A percentile compares a stretch with the other conserved stretches of the same genome.
phyloP scores from a whole-genome alignment of 2,329 filamentous ascomycete genomes.

The Aspergillus sp. region DNA sequence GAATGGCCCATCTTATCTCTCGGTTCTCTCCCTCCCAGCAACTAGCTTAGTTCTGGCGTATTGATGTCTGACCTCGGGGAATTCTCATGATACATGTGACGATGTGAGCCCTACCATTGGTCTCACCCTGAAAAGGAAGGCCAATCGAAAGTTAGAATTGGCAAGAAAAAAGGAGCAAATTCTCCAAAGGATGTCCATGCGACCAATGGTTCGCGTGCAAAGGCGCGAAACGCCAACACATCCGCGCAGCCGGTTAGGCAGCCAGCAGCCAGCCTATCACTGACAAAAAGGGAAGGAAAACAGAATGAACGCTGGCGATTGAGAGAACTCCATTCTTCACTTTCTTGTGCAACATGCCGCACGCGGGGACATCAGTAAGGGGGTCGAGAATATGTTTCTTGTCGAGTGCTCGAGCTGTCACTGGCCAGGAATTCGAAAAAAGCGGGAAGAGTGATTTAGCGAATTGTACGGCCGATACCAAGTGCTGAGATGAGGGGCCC shows the following conservation, averaged over 20 bases:
- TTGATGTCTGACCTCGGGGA: slow-evolving; percentile 10
- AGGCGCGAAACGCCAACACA: neutral
- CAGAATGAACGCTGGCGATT: neutral
- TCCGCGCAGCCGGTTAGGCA: neutral
- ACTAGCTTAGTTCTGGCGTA: neutral
- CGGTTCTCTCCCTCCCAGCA: neutral
- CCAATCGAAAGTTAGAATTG: slow-evolving; percentile 2
- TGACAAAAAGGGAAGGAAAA: neutral
- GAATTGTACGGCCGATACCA: neutral
- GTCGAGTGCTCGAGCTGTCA: neutral
- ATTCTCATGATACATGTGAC: slow-evolving; percentile 13
- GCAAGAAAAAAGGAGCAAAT: neutral
- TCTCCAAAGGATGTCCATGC: neutral
- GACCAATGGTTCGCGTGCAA: slow-evolving; percentile 1
- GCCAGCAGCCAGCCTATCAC: slow-evolving; percentile 2
- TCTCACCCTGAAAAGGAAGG: neutral
- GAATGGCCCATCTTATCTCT: slow-evolving; percentile 2
- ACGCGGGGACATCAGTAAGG: slow-evolving; percentile 33
- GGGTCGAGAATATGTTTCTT: slow-evolving; percentile 16
- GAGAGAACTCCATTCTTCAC: slow-evolving; percentile 11
- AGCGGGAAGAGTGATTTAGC: neutral
- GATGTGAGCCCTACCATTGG: slow-evolving; percentile 9
- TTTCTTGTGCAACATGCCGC: slow-evolving; percentile 34
- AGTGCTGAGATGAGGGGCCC: neutral
- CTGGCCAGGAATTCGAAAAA: neutral